Conservation (phyloP, 768 basidiomycete genomes). For the Lepiota brunneoincarnata region DNA sequence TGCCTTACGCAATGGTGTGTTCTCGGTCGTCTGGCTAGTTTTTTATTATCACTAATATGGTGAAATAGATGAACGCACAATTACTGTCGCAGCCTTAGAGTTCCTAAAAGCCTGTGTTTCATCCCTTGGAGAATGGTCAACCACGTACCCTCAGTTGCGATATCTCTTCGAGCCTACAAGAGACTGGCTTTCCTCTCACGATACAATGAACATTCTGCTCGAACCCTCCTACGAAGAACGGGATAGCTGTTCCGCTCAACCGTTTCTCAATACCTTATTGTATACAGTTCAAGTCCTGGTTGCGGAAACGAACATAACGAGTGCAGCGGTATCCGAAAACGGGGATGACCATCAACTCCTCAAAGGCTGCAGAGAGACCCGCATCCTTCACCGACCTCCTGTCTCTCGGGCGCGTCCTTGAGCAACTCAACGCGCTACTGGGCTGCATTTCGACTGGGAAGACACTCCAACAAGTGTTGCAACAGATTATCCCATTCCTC, state of each 20-base stretch:
- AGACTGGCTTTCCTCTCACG: slow-evolving; percentile 7
- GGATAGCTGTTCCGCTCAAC: slow-evolving; percentile 23
- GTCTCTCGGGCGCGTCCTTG: slow-evolving; percentile 40
- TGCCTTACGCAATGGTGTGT: slow-evolving; percentile 36
- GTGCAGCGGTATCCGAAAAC: slow-evolving; percentile 15
- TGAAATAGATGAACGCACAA: slow-evolving; percentile 3
- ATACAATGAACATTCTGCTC: not conserved
- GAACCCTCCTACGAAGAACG: not conserved
- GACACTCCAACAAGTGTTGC: slow-evolving; percentile 31
- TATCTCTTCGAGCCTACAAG: slow-evolving; percentile 11
- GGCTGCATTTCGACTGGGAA: slow-evolving; percentile 32
- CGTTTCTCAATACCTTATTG: slow-evolving; percentile 61
- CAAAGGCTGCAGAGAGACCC: slow-evolving; percentile 41
- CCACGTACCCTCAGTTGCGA: slow-evolving; percentile 2
- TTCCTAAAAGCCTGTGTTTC: slow-evolving; percentile 3
- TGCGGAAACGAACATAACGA: slow-evolving; percentile 19
- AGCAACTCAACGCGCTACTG: slow-evolving; percentile 39
- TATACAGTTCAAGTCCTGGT: slow-evolving; percentile 63
- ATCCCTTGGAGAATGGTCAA: slow-evolving; percentile 3
- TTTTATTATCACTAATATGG: not conserved
- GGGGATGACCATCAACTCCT: slow-evolving; percentile 48
- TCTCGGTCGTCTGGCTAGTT: not conserved
- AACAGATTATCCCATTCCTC: slow-evolving; percentile 73
- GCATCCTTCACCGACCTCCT: slow-evolving; percentile 47
- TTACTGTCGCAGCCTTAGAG: not conserved